phyloP scores from a whole-genome alignment of 768 basidiomycete species.

The Auricularia heimuer region DNA sequence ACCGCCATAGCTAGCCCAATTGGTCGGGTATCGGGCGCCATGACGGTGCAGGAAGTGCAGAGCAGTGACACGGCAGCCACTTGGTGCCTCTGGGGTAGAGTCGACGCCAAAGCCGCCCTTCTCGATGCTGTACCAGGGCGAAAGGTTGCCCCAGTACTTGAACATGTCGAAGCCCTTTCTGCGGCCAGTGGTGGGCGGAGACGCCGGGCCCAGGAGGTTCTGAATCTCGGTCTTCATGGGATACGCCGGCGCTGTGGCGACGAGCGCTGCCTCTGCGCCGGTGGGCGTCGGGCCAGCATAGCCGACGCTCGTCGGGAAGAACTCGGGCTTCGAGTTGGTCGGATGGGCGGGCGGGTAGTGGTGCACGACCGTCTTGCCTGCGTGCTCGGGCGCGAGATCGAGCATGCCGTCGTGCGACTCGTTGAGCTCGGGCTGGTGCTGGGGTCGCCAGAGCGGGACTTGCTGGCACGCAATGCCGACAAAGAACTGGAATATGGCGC shows the following conservation, averaged over 20 bases:
- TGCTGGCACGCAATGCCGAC: constrained; percentile 28
- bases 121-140: constrained; percentile 75
- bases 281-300: constrained; percentile 68
- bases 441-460: not conserved
- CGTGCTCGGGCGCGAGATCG: constrained; percentile 49
- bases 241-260: constrained; percentile 30
- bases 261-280: constrained; percentile 16
- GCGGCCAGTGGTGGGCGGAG: constrained; percentile 10
- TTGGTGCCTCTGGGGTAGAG: constrained; percentile 58
- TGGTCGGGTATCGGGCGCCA: constrained; percentile 53
- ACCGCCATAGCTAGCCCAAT: constrained; percentile 8
- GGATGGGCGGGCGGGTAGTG: constrained; percentile 64
- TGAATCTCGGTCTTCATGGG: constrained; percentile 55
- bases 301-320: constrained; percentile 72
- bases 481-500: constrained; percentile 40
- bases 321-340: constrained; percentile 58
- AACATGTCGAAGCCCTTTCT: constrained; percentile 51
- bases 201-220: constrained; percentile 13
- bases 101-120: constrained; percentile 60
- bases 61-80: constrained; percentile 60
- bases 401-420: constrained; percentile 16
- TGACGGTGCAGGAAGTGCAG: constrained; percentile 76
- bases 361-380: constrained; percentile 62
- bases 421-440: constrained; percentile 1
- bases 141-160: constrained; percentile 74